Evolutionary conservation across 2,329 filamentous ascomycete species (phyloP).

Genomic region (Colletotrichum sp.): DNA sequence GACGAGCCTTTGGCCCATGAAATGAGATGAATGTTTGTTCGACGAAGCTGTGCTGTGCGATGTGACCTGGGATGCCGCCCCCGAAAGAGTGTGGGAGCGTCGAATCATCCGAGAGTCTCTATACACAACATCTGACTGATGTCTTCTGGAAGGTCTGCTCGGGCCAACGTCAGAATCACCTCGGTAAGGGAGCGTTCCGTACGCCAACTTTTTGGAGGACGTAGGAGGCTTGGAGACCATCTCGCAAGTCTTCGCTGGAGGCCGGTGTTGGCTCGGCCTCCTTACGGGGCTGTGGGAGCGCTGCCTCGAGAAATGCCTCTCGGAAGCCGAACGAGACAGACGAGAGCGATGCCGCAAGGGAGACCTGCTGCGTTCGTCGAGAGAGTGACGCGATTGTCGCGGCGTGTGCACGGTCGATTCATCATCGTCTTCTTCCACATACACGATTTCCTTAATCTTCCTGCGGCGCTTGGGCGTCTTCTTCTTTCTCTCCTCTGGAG

Average conservation of each 20-base stretch:
- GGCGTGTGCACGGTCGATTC: conserved; percentile 1
- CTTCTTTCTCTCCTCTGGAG: conserved; percentile 6
- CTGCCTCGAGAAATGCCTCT: conserved; percentile 9
- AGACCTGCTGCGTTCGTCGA: conserved; percentile 8
- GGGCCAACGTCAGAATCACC: neutral
- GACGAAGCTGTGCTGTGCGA: conserved; percentile 22
- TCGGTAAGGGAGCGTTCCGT: neutral
- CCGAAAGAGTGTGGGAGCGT: conserved; percentile 15
- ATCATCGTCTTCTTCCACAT: conserved; percentile 12
- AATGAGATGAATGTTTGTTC: neutral
- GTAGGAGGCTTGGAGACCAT: neutral
- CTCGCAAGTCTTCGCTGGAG: neutral
- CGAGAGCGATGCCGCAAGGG: conserved; percentile 14
- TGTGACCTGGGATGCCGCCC: conserved; percentile 20
- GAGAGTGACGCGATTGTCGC: neutral
- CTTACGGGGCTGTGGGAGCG: conserved; percentile 4
- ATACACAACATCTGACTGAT: conserved; percentile 10
- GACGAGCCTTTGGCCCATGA: conserved; percentile 8
- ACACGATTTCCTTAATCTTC: conserved; percentile 11
- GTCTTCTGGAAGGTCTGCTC: conserved; percentile 3
- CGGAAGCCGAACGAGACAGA: conserved; percentile 15
- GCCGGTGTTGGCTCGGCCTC: conserved; percentile 1
- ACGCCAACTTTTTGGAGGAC: conserved; percentile 4
- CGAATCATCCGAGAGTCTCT: neutral
- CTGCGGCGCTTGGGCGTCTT: conserved; percentile 2